Evolutionary conservation across 2,329 filamentous ascomycete genomes (phyloP), one percentile per base, ranked within the genome.

Genomic region (Aspergillus piperis): DNA sequence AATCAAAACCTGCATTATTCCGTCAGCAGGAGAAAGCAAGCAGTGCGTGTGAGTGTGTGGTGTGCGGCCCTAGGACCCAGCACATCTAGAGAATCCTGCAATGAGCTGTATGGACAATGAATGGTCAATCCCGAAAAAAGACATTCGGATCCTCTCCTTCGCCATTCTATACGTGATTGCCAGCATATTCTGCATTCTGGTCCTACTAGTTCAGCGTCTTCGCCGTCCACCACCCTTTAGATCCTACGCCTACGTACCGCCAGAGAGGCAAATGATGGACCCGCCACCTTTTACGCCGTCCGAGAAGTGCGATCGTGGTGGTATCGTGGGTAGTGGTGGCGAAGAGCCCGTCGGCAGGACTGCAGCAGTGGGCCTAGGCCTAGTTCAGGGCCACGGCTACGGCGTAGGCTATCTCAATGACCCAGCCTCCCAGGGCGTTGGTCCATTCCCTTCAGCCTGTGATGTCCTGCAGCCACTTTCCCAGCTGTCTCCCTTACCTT

Each of bases 381-480:
- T 57, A 41, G 54, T 25, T 41, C 41, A 55, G 61, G 54, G 51
- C 44, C 57, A 58, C 41, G 54, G 52, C 53, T 47, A 47, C 53
- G 23, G 54, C 23, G 41, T 52, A n/a, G 19, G 50, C 54, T 62
- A 27, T 57, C 48, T 27, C 42, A 48, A 32, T 36, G 59, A 57
- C 58, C 23, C 54, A 21, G 30, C 51, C 48, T 52, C 59, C 49
- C 44, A 53, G 17, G 41, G 17, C 44, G 39, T 49, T 23, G 23
- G 54, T 44, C 58, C 57, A 8, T 49, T 68, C 27, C 67, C 67
- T 47, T 68, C 68, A 25, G 66, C 68, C 38, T 68, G 68, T 57
- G 68, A 68, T 63, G 64, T 70, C 44, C 58, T 70, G 61, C 62
- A 65, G 52, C 68, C 68, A 32, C 54, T 70, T 57, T 70, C 68